phyloP scores from a whole-genome alignment of 192 early-diverging fungal genomes.

The Coemansia sp. region DNA sequence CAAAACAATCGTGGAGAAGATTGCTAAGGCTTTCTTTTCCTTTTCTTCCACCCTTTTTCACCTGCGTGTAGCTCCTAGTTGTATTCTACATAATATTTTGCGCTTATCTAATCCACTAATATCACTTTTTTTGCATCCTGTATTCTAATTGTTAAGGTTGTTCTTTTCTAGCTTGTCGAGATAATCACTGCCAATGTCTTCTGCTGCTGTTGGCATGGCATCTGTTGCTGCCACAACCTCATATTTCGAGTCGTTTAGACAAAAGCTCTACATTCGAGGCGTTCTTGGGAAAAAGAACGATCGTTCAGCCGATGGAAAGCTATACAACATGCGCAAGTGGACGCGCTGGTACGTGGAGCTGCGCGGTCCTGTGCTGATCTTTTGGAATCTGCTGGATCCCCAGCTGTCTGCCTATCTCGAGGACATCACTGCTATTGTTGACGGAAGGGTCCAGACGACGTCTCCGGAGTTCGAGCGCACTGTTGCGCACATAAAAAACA shows the following conservation, averaged over 20 bases:
- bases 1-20: constrained; percentile 2
- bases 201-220: constrained; percentile 23
- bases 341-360: constrained; percentile 73
- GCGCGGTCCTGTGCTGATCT: constrained; percentile 64
- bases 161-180: neutral
- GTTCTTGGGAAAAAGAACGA: constrained; percentile 74
- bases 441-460: constrained; percentile 38
- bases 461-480: constrained; percentile 54
- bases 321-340: constrained; percentile 65
- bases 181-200: constrained; percentile 19
- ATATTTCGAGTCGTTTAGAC: constrained; percentile 65
- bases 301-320: constrained; percentile 61
- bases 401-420: constrained; percentile 56
- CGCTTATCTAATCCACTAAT: neutral
- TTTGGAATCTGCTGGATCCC: constrained; percentile 60
- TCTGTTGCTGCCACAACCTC: constrained; percentile 42
- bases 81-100: neutral
- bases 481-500: constrained; percentile 53
- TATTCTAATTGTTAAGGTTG: constrained; percentile 12
- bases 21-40: neutral
- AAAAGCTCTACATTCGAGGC: constrained; percentile 71
- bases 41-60: neutral
- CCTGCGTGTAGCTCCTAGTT: neutral
- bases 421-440: constrained; percentile 53
- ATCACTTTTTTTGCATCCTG: constrained; percentile 3